Evolutionary conservation across 2,329 filamentous ascomycete species (phyloP).

Genomic region (Coniochaeta sp.): DNA sequence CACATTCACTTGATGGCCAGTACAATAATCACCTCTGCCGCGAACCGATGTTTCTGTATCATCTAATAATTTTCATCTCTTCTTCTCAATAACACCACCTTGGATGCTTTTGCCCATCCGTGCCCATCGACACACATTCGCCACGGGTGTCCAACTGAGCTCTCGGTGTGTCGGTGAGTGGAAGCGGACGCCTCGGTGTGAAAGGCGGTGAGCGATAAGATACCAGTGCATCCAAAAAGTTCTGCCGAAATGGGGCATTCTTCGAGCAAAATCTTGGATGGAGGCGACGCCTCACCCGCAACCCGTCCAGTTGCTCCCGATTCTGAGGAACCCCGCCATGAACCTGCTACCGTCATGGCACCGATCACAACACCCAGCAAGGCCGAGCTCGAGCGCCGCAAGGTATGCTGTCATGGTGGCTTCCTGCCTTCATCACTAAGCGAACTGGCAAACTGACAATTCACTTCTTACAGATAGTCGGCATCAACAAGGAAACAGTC

Average conservation of each 20-base stretch:
- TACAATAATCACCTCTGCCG: no score
- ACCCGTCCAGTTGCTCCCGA: background rate
- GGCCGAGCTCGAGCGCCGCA: constrained; percentile 55
- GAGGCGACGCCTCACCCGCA: background rate
- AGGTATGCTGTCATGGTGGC: constrained; percentile 32
- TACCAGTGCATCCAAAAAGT: constrained; percentile 15
- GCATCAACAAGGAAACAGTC: constrained; percentile 84
- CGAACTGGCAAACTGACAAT: background rate
- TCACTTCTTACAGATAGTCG: constrained; percentile 56
- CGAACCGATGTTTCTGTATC: no score
- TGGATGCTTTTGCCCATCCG: background rate
- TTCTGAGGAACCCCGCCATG: constrained; percentile 5
- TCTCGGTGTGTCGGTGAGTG: background rate
- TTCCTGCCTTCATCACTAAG: background rate
- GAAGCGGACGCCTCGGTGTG: background rate
- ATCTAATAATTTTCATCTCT: no score
- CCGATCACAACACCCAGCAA: constrained; percentile 36
- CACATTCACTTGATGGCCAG: background rate
- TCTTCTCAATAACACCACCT: background rate
- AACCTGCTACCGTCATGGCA: constrained; percentile 30
- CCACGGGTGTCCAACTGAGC: background rate
- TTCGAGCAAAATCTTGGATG: background rate
- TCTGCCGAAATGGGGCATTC: constrained; percentile 1
- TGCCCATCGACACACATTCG: background rate
- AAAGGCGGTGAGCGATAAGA: constrained; percentile 1